Conservation (phyloP, 768 basidiomycete species). For the Phaeolepiota aurea region DNA sequence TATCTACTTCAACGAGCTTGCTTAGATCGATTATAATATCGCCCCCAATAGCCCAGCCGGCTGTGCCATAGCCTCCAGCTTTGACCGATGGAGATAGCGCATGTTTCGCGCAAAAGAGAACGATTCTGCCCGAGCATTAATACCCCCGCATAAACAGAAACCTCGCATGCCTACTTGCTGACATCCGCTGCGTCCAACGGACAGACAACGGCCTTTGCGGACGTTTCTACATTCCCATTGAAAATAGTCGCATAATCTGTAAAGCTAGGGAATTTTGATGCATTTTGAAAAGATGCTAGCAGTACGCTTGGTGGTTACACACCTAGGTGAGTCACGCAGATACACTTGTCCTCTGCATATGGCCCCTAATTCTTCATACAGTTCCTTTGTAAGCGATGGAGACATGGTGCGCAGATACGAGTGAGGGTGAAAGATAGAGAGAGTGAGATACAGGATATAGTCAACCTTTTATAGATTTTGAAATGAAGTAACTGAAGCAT, state of each 20-base stretch:
- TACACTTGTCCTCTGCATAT: constrained; percentile 40
- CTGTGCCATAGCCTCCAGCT: constrained; percentile 87
- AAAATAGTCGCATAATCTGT: constrained; percentile 48
- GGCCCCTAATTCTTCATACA: constrained; percentile 36
- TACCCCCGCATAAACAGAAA: constrained; percentile 1
- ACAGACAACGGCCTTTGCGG: constrained; percentile 56
- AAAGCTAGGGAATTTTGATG: constrained; percentile 21
- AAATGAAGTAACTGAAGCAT: too few relatives aligned
- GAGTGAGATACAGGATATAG: background rate
- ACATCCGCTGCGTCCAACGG: constrained; percentile 78
- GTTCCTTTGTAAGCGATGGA: constrained; percentile 19
- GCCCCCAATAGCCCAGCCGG: constrained; percentile 83
- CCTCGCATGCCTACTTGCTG: constrained; percentile 50
- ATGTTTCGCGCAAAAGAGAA: constrained; percentile 70
- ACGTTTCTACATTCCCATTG: constrained; percentile 65
- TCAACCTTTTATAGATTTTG: too few relatives aligned
- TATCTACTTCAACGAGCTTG: constrained; percentile 56
- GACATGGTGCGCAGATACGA: constrained; percentile 8
- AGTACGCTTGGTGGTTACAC: too few relatives aligned
- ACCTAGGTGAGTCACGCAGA: constrained; percentile 27
- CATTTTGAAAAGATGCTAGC: background rate
- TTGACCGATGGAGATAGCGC: constrained; percentile 71
- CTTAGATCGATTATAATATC: constrained; percentile 80
- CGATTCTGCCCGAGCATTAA: constrained; percentile 30
- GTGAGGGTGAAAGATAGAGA: constrained; percentile 3